Conservation (phyloP, 495 filamentous ascomycete species). For the Aspergillus funiculosus region DNA sequence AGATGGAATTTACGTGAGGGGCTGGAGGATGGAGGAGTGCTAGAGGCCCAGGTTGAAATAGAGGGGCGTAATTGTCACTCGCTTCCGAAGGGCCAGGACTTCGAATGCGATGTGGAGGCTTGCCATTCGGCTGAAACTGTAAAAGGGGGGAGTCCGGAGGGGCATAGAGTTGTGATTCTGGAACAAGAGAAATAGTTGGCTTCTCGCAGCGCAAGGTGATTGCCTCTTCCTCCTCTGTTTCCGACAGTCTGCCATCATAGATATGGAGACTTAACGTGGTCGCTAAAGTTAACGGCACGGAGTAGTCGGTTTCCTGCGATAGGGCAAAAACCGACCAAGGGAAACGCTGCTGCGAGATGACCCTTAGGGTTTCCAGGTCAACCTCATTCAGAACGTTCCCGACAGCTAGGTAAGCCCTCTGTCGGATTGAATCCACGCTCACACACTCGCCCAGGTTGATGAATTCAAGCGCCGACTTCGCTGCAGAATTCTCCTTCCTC, state of each 20-base stretch:
- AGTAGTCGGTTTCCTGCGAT: constrained; percentile 64
- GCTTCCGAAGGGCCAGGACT: constrained; percentile 35
- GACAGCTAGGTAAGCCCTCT: constrained; percentile 71
- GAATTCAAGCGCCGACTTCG: constrained; percentile 45
- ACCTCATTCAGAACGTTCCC: constrained; percentile 73
- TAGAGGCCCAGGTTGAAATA: constrained; percentile 75
- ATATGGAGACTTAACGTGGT: constrained; percentile 80
- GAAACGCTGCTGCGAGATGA: constrained; percentile 66
- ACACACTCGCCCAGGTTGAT: constrained; percentile 80
- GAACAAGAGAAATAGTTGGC: constrained; percentile 22
- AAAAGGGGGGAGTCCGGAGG: constrained; percentile 36
- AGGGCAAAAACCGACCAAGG: constrained; percentile 80
- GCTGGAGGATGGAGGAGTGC: constrained; percentile 71
- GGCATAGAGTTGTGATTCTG: constrained; percentile 32
- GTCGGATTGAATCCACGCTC: constrained; percentile 65
- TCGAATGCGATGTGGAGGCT: constrained; percentile 39
- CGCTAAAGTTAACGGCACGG: constrained; percentile 75
- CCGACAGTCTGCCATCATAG: constrained; percentile 62
- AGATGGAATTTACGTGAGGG: constrained; percentile 44
- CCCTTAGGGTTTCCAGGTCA: constrained; percentile 70
- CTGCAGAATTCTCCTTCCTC: constrained; percentile 37
- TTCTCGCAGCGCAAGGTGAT: constrained; percentile 40
- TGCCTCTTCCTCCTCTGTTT: constrained; percentile 37
- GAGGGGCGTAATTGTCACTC: constrained; percentile 57
- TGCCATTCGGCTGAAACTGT: constrained; percentile 36